Base-by-base conservation (phyloP, 495 filamentous ascomycete genomes). In the Penicillium flavigenum region DNA sequence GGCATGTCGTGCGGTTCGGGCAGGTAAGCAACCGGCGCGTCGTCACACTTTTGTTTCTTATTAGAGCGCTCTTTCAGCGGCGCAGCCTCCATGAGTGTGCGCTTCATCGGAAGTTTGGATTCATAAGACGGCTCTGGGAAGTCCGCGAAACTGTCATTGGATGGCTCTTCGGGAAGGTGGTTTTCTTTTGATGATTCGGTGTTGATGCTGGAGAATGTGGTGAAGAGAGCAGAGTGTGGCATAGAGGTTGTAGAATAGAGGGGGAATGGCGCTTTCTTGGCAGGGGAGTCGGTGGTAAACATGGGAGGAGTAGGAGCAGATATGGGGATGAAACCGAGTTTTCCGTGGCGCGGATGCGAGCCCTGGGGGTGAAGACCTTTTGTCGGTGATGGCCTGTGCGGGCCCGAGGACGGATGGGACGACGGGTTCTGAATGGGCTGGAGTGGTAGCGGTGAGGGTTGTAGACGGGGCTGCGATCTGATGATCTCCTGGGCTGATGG, bases 251-350 rank as follows among this genome's bases (percentile, higher is more conserved):
- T 65, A 12, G 60, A 45, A 56, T 69, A 68, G 24, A 66, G 61
- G n/a, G 64, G 61, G 72, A 85, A 81, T 39, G 83, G 63, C 8
- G 86, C 79, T 64, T 88, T 90, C 79, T 96, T 96, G 64, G 85
- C 76, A 27, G 88, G 90, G 14, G 91, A 94, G 73, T 94, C 92
- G n/a, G 90, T 96, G 47, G 79, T 79, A 63, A 88, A 88, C 56
- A 72, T 76, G 39, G 83, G 77, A 53, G 79, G 74, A 56, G 72
- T 67, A 19, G 92, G 91, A 4, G 89, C 89, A 49, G 86, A 85
- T 71, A 95, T 90, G 45, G 85, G 81, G 53, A 92, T 69, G 60
- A 77, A 78, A 48, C 70, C 71, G 51, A 79, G 64, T 58, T 77
- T 72, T 39, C 64, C 65, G 63, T 65, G 65, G 32, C 67, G 60